Evolutionary conservation across 1,284 basidiomycete genomes (phyloP), one percentile per base, ranked within the genome.

Genomic region (Heterobasidion irregulare): DNA sequence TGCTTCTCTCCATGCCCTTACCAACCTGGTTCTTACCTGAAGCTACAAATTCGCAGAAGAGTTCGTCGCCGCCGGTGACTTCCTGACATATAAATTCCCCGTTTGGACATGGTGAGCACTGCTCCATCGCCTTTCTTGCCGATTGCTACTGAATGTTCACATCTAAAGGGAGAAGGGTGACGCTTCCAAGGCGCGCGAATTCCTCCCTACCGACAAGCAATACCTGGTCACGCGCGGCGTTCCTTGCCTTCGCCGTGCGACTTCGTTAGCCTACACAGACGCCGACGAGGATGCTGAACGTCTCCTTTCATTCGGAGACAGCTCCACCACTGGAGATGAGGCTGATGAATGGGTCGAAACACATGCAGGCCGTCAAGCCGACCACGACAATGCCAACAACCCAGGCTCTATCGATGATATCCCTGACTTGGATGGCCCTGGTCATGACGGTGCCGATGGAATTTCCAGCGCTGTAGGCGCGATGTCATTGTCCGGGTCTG

Each of bases 241-340:
- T 19, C 92, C 94, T 6, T 97, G 94, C 70, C 81, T 97, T 43
- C 83, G 94, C 55, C 83, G 94, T 63, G 94, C 94, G 5, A 92
- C 88, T 1, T 89, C 94, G 13, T 80, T 98, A 49, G 92, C 91
- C 44, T 97, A 97, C 71, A 94, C 92, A 1, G 94, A 96, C 64
- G 91, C 88, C 13, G 94, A 97, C 68, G 94, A 95, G 70, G 94
- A 97, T 65, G 91, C 89, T 0, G 94, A 98, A 70, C 89, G 92
- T 54, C 75, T 97, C 16, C 77, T 98, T 52, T 82, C 81, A 16
- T 88, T 91, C 59, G 82, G 77, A 1, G 88, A 87, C 64, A 73
- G 79, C n/a, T 76, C 75, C 7, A 71, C 75, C 9, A 69, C 74
- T 1, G 74, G 71, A 1, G 75, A 79, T 52, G 83, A 82, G 53